Conservation (phyloP, 257 asterid genomes). For the Datura wrightii region DNA sequence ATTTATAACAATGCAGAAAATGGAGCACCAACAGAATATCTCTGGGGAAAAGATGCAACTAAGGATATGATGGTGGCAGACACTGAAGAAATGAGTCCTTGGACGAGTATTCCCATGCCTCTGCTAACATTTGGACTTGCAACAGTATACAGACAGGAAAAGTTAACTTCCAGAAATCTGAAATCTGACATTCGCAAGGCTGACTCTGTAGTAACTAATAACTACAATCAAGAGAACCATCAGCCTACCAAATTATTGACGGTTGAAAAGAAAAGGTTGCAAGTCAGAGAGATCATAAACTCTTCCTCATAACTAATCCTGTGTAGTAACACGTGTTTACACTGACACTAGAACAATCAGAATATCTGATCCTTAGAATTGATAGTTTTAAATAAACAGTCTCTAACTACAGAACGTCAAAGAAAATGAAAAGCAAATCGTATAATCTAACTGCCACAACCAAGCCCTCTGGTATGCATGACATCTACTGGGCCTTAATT, state of each 20-base stretch:
- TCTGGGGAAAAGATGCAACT: neutral
- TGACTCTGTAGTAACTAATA: neutral
- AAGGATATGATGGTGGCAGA: conserved; percentile 97
- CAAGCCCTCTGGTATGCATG: neutral
- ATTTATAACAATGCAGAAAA: conserved; percentile 3
- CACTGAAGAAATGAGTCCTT: conserved; percentile 80
- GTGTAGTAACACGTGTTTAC: neutral
- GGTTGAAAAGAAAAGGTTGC: neutral
- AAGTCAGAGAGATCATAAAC: neutral
- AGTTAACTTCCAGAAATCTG: conserved; percentile 17
- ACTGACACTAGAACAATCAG: neutral
- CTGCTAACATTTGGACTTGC: conserved; percentile 82
- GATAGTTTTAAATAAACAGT: neutral
- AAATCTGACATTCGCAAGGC: neutral
- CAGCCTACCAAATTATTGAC: neutral
- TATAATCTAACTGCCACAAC: neutral
- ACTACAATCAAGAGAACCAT: neutral
- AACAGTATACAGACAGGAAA: conserved; percentile 30
- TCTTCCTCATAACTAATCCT: neutral
- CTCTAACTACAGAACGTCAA: neutral
- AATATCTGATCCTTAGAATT: neutral
- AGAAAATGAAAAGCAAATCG: neutral
- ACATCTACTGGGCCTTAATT: neutral
- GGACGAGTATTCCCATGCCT: conserved; percentile 80
- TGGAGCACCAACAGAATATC: neutral